phyloP scores from a whole-genome alignment of 441 rosid species.

The Brassica hybrid region DNA sequence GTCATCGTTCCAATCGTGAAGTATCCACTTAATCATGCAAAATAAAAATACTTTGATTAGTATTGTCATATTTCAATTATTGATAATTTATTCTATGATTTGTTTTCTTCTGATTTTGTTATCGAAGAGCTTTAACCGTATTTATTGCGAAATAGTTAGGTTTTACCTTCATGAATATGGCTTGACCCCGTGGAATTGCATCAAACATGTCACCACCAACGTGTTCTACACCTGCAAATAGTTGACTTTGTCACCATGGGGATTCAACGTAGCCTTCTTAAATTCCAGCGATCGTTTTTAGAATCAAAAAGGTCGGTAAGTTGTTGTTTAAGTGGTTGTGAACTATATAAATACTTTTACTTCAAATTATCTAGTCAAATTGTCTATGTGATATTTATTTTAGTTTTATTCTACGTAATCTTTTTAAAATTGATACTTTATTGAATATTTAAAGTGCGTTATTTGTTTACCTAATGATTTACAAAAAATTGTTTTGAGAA shows the following conservation, averaged over 20 bases:
- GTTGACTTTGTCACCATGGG: background rate
- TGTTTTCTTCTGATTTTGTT: too few relatives aligned
- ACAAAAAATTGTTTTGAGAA: background rate
- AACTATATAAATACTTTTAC: background rate
- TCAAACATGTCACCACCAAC: conserved; percentile 11
- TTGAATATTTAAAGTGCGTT: background rate
- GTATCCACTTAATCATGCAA: conserved; percentile 9
- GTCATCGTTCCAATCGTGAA: conserved; percentile 10
- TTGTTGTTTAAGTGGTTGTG: background rate
- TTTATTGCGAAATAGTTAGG: background rate
- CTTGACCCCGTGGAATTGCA: background rate
- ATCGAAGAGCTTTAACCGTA: too few relatives aligned
- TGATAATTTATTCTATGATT: too few relatives aligned
- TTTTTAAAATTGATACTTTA: background rate
- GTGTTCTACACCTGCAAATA: conserved; percentile 10
- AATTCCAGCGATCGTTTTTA: background rate
- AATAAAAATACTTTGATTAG: background rate
- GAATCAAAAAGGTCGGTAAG: background rate
- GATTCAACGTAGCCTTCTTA: background rate
- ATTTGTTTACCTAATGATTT: background rate
- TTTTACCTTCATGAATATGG: conserved; percentile 13
- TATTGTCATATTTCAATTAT: too few relatives aligned
- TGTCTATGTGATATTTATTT: background rate
- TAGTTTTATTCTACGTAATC: background rate
- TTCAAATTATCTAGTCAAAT: background rate